Conservation (phyloP, 345 rosid species). For the Physaria fendleri region DNA sequence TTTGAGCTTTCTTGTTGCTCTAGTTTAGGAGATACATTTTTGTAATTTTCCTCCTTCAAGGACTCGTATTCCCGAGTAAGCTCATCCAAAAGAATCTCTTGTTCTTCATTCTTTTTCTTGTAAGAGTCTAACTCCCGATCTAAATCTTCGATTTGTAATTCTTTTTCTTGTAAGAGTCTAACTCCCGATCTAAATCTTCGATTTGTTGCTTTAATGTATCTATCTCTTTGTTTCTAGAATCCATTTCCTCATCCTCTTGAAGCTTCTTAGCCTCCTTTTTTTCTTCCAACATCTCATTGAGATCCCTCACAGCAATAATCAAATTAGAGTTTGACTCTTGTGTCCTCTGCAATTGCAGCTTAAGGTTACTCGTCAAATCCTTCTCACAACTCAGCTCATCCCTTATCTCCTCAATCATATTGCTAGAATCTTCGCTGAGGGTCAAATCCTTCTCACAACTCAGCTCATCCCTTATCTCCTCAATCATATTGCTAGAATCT, state of each 20-base stretch:
- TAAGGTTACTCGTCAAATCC: conserved; percentile 57
- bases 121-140: conserved; percentile 50
- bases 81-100: conserved; percentile 65
- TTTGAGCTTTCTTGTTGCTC: conserved; percentile 46
- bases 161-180: conserved; percentile 53
- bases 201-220: conserved; percentile 48
- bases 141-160: conserved; percentile 49
- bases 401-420: conserved; percentile 52
- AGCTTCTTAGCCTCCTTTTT: conserved; percentile 37
- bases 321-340: conserved; percentile 83
- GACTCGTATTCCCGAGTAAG: conserved; percentile 56
- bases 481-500: conserved; percentile 42
- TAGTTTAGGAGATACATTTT: conserved; percentile 35
- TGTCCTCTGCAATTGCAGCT: conserved; percentile 73
- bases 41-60: conserved; percentile 55
- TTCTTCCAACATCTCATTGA: conserved; percentile 60
- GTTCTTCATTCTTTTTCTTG: conserved; percentile 59
- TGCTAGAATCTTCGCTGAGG: conserved; percentile 46
- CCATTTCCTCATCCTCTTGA: conserved; percentile 26
- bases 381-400: conserved; percentile 70
- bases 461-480: conserved; percentile 67
- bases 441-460: conserved; percentile 62
- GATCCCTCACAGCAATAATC: conserved; percentile 75
- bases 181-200: conserved; percentile 47
- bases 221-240: conserved; percentile 34